These are phyloP conservation scores for Vaccinium corymbosum DNA, from an alignment of 148 eudicot species.

Conservation along the genomic window DNA sequence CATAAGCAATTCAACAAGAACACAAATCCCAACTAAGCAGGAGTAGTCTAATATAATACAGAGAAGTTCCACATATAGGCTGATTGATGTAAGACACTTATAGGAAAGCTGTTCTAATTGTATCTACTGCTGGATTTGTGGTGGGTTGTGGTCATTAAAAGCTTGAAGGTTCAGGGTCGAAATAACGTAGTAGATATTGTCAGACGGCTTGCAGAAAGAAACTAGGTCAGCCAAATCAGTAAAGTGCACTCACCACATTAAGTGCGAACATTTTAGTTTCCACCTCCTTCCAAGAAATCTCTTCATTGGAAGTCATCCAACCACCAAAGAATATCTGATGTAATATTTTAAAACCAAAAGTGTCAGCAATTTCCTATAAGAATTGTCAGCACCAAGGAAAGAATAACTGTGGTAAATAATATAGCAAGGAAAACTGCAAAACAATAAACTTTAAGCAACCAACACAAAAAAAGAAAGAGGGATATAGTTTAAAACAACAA, in stretches of 20 bases:
- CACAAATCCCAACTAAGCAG: neutral
- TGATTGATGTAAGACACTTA: neutral
- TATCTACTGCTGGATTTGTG: neutral
- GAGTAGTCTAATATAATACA: neutral
- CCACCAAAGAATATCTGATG: conserved; percentile 63
- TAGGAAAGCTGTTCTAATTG: neutral
- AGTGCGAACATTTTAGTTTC: conserved; percentile 86
- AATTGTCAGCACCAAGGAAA: conserved; percentile 11
- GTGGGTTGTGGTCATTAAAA: neutral
- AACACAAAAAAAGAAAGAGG: neutral
- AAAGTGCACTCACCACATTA: conserved; percentile 65
- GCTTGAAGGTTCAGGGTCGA: neutral
- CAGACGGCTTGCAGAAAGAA: neutral
- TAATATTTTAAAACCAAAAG: neutral
- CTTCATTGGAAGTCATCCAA: conserved; percentile 49
- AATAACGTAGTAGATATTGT: neutral
- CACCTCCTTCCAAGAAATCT: conserved; percentile 85
- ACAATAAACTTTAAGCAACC: neutral
- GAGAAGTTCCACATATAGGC: neutral
- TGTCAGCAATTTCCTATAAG: neutral
- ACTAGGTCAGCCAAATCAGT: neutral
- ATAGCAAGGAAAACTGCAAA: neutral
- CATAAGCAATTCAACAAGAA: conserved; percentile 1
- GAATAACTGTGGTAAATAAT: neutral
- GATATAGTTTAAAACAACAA: neutral